Evolutionary conservation across 768 basidiomycete species (phyloP).

Genomic region (Suillus sp.): DNA sequence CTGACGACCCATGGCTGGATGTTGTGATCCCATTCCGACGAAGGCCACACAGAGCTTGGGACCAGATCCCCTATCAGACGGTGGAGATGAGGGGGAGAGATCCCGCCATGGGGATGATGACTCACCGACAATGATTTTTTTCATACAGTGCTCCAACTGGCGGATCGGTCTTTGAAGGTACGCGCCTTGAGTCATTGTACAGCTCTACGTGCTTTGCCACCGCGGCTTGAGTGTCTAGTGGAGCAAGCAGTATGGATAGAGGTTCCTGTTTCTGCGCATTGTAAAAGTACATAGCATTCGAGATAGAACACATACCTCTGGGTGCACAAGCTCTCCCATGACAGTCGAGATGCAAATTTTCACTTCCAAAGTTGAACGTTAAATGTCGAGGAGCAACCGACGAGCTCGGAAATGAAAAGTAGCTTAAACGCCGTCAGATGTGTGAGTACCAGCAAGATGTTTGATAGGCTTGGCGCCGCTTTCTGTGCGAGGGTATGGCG

Average conservation of each 20-base stretch:
- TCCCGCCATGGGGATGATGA: neutral
- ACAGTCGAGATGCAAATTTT: neutral
- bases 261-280: neutral
- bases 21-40: conserved; percentile 40
- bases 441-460: neutral
- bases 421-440: conserved; percentile 14
- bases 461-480: neutral
- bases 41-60: conserved; percentile 39
- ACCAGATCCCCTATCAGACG: conserved; percentile 4
- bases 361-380: neutral
- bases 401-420: conserved; percentile 6
- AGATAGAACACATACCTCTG: neutral
- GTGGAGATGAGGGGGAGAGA: conserved; percentile 7
- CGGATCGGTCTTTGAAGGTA: neutral
- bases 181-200: neutral
- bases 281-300: neutral
- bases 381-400: conserved; percentile 8
- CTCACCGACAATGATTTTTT: neutral
- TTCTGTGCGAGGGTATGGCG: conserved; percentile 3
- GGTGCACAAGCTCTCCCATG: neutral
- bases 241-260: neutral
- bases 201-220: neutral
- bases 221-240: neutral
- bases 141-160: neutral
- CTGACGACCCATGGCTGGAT: conserved; percentile 39